Conservation (phyloP, 306 rosid species). For the Argentina anserina region DNA sequence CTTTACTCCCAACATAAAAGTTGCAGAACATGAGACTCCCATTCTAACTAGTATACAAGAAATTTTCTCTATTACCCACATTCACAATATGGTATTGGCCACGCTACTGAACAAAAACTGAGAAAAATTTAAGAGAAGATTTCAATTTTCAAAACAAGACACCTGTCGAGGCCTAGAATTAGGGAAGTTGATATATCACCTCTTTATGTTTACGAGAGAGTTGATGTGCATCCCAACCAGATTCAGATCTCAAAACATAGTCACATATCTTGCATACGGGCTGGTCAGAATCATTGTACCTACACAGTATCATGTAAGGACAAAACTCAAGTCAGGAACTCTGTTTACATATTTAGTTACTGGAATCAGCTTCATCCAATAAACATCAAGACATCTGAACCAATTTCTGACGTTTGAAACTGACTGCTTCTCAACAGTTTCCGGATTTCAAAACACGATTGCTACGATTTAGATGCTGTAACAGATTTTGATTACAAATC, state of each 20-base stretch:
- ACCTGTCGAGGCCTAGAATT: background rate
- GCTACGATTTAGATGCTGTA: background rate
- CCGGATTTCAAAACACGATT: background rate
- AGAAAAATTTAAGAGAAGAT: background rate
- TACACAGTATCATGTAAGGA: constrained; percentile 23
- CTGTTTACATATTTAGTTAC: background rate
- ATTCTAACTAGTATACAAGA: background rate
- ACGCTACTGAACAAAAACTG: background rate
- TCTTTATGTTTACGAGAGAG: constrained; percentile 82
- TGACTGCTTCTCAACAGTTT: background rate
- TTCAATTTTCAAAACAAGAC: background rate
- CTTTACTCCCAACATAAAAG: too few species aligned
- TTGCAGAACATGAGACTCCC: background rate
- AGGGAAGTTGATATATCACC: constrained; percentile 39
- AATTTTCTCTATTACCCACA: background rate
- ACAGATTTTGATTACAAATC: background rate
- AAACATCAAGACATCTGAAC: background rate
- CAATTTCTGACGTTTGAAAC: too few species aligned
- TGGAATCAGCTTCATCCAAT: background rate
- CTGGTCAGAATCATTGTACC: constrained; percentile 81
- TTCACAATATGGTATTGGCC: background rate
- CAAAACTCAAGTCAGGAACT: constrained; percentile 17
- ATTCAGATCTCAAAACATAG: constrained; percentile 66
- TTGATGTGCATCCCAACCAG: constrained; percentile 77
- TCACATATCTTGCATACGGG: constrained; percentile 86